phyloP scores from a whole-genome alignment of 2,329 filamentous ascomycete genomes.

The Hypoxylon sp. region DNA sequence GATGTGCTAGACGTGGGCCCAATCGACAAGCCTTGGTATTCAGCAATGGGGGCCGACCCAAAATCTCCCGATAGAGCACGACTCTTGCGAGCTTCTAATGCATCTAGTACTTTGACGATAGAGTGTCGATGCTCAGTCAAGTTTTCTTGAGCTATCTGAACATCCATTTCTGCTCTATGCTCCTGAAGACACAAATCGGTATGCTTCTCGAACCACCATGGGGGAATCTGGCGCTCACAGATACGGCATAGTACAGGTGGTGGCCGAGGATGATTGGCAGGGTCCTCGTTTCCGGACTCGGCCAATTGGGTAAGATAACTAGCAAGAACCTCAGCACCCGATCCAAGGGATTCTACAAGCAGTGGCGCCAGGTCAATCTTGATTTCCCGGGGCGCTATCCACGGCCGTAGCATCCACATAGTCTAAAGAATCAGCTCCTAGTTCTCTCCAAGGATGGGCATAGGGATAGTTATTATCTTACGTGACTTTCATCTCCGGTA shows the following conservation, averaged over 20 bases:
- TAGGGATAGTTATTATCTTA: constrained; percentile 65
- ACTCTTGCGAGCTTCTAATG: constrained; percentile 80
- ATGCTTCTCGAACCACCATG: constrained; percentile 99
- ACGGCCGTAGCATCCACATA: constrained; percentile 99
- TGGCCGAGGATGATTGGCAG: constrained; percentile 79
- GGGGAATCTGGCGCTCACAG: constrained; percentile 94
- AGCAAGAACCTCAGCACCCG: constrained; percentile 92
- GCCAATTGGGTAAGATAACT: constrained; percentile 91
- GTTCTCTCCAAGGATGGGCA: constrained; percentile 1
- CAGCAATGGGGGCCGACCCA: constrained; percentile 65
- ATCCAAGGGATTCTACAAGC: constrained; percentile 91
- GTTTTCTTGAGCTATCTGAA: constrained; percentile 93
- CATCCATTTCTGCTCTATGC: constrained; percentile 96
- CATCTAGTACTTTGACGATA: constrained; percentile 95
- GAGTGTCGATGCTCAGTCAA: constrained; percentile 91
- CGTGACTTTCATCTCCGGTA: constrained; percentile 88
- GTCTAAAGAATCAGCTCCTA: constrained; percentile 60
- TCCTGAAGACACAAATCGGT: constrained; percentile 96
- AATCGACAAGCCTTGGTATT: constrained; percentile 89
- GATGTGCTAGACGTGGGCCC: constrained; percentile 76
- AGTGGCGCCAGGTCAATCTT: constrained; percentile 92
- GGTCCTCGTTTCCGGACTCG: constrained; percentile 80
- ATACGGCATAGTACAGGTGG: constrained; percentile 92
- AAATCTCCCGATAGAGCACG: constrained; percentile 67
- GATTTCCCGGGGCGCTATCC: constrained; percentile 86